These are phyloP conservation scores for Vigna unguiculata DNA, from an alignment of 306 rosid species.

Conservation along the genomic window DNA sequence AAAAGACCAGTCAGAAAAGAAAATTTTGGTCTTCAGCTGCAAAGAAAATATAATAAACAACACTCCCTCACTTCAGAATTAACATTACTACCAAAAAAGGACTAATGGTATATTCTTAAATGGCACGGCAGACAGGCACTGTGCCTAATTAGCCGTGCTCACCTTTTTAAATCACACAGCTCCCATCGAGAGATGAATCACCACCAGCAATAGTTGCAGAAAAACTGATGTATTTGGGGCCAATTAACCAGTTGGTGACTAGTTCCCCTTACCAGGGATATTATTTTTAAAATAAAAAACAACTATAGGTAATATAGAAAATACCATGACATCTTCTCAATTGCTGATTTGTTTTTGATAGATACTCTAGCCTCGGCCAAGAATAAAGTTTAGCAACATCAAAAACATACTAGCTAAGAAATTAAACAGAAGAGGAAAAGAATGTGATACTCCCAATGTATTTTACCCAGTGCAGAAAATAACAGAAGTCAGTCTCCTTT, in stretches of 20 bases:
- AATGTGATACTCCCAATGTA: conserved; percentile 77
- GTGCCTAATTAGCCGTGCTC: conserved; percentile 99
- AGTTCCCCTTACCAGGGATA: conserved; percentile 99
- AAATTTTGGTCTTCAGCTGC: conserved; percentile 41
- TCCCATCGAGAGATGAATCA: conserved; percentile 94
- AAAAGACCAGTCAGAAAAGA: conserved; percentile 44
- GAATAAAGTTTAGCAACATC: conserved; percentile 71
- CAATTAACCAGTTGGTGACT: conserved; percentile 88
- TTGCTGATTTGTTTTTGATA: conserved; percentile 64
- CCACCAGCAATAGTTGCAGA: conserved; percentile 97
- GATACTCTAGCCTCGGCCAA: conserved; percentile 63
- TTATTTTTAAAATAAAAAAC: conserved; percentile 51
- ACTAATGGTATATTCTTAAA: conserved; percentile 69
- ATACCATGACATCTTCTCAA: conserved; percentile 84
- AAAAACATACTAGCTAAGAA: conserved; percentile 61
- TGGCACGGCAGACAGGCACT: conserved; percentile 99
- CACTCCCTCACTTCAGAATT: conserved; percentile 41
- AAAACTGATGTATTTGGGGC: conserved; percentile 85
- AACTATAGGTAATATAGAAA: conserved; percentile 58
- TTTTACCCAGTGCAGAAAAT: conserved; percentile 87
- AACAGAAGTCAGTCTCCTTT: conserved; percentile 83
- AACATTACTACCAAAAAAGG: conserved; percentile 37
- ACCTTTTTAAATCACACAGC: conserved; percentile 95
- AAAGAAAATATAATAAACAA: conserved; percentile 24
- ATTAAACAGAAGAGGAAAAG: conserved; percentile 68